Percentiles rank a stretch among this genome's conserved stretches.
These are phyloP conservation scores for Yamadazyma trypodendri DNA, from an alignment of 1,139 yeast genomes.

Conservation along the genomic window DNA sequence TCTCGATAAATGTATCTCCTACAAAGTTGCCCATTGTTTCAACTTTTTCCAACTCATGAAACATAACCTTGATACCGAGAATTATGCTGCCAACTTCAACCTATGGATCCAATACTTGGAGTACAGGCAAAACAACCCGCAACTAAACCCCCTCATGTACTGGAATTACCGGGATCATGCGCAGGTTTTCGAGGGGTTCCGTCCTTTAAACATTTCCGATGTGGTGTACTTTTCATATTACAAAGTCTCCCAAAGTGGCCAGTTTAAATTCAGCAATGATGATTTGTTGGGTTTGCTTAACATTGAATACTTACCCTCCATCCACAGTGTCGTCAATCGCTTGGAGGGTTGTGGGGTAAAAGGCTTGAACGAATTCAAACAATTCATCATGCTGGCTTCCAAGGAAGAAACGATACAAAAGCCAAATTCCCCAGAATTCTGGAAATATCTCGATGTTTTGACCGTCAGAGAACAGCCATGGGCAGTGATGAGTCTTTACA, in stretches of 20 bases:
- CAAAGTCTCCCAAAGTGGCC: slow-evolving; percentile 27
- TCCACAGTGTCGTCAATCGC: background rate
- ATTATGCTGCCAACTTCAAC: slow-evolving; percentile 27
- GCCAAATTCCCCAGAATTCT: slow-evolving; percentile 7
- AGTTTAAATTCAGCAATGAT: slow-evolving; percentile 21
- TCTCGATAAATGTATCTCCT: slow-evolving; percentile 26
- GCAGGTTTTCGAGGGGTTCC: slow-evolving; percentile 2
- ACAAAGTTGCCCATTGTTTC: slow-evolving; percentile 32
- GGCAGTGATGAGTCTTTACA: background rate
- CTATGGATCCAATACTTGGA: slow-evolving; percentile 39
- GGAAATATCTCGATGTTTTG: slow-evolving; percentile 3
- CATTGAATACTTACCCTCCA: slow-evolving; percentile 23
- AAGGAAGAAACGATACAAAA: slow-evolving; percentile 7
- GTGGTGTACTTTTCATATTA: slow-evolving; percentile 37
- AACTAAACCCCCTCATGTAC: background rate
- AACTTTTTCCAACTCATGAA: slow-evolving; percentile 31
- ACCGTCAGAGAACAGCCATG: background rate
- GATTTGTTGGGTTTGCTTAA: slow-evolving; percentile 33
- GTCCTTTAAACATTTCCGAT: slow-evolving; percentile 11
- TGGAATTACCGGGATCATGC: slow-evolving; percentile 8
- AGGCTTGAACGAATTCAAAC: slow-evolving; percentile 2
- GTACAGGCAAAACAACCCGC: slow-evolving; percentile 14
- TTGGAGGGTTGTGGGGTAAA: slow-evolving; percentile 3
- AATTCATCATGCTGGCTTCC: background rate
- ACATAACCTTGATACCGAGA: slow-evolving; percentile 17